Evolutionary conservation across 139 green algal genomes (phyloP).

Genomic region (Spirogloea muscicola): DNA sequence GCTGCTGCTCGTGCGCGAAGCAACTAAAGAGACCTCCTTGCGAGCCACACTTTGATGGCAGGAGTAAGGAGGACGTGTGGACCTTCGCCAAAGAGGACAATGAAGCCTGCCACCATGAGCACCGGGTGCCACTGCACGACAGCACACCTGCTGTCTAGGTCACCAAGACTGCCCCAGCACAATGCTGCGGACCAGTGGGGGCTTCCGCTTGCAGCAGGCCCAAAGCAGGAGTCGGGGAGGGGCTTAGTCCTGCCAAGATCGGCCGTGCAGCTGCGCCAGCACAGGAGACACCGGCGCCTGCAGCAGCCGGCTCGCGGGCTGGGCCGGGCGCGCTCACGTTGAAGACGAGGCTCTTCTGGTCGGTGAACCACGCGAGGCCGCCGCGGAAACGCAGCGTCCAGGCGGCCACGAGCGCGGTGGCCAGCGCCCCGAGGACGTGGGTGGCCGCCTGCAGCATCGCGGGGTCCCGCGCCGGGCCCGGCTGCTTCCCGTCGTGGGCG

Average conservation of each 20-base stretch:
- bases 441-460: neutral
- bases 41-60: neutral
- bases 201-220: too few relatives aligned
- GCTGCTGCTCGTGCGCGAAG: too few relatives aligned
- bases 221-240: too few relatives aligned
- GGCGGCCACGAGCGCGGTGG: neutral
- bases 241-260: too few relatives aligned
- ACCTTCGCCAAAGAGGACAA: slow-evolving; percentile 4
- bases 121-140: slow-evolving; percentile 1
- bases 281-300: too few relatives aligned
- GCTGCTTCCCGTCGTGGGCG: too few relatives aligned
- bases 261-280: too few relatives aligned
- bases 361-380: neutral
- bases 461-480: neutral
- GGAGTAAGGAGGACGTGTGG: neutral
- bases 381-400: neutral
- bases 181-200: too few relatives aligned
- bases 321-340: too few relatives aligned
- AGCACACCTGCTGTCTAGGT: neutral
- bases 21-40: too few relatives aligned
- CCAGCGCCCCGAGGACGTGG: neutral
- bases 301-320: too few relatives aligned
- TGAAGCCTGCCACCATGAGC: neutral
- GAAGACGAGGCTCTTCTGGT: neutral
- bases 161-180: too few relatives aligned